Evolutionary conservation across 352 stramenopile species (phyloP), one percentile per base, ranked within the genome.

Genomic region (Pythium rhizo-oryzae): DNA sequence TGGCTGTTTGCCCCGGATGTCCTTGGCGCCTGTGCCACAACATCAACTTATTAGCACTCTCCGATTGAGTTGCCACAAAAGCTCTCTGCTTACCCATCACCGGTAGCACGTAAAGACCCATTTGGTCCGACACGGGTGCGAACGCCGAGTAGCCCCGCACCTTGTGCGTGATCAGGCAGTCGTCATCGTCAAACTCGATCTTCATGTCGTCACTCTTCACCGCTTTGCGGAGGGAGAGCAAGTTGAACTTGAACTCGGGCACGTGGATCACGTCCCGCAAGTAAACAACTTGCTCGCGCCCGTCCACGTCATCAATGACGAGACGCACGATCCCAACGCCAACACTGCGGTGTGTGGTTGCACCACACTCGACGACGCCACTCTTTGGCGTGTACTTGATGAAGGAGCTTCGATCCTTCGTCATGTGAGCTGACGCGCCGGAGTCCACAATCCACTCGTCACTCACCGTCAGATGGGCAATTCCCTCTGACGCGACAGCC

Each of bases 121-220:
- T 52, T 52, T 53, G 25, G 37, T 54, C 56, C 11, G 50, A 60
- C 33, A 60, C 51, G 28, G 59, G 49, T 11, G 60, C 67, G 44
- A 53, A 43, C 18, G 25, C 67, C 15, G 8, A 33, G 47, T 62
- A 62, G 2, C 54, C 43, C 1, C 69, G 28, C 23, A 43, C 55
- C 15, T 71, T 62, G 63, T 69, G 63, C 7, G 39, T 43, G 58
- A 72, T 60, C 2, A 51, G 50, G 24, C 64, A 76, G 21, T 57
- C 54, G 21, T 61, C 28, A 7, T 50, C 53, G 28, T 61, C 49
- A 52, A 66, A 61, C 21, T 59, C 54, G 11, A 64, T 64, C 5
- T 35, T 28, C 55, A 70, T 59, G 2, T 41, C 37, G 30, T 70
- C 44, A 1, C 35, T 19, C n/a, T 46, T 9, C 8, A 41, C 35